Evolutionary conservation across 768 basidiomycete species (phyloP).

Genomic region (Dacryopinax primogenitus): DNA sequence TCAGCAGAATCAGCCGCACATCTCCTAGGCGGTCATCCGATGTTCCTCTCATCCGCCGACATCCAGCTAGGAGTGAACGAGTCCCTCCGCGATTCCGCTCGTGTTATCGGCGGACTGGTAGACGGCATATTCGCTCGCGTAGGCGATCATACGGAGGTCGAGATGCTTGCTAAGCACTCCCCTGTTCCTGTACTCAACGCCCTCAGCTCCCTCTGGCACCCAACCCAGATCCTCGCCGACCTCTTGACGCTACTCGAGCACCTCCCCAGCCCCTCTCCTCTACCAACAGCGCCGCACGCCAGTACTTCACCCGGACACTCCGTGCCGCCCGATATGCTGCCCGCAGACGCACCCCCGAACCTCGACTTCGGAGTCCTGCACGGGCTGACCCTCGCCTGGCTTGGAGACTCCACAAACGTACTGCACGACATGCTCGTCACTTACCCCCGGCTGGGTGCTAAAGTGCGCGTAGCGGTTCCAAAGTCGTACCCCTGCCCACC

Average conservation of each 20-base stretch:
- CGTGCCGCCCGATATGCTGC: slow-evolving; percentile 11
- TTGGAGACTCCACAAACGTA: slow-evolving; percentile 91
- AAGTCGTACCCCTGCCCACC: slow-evolving; percentile 50
- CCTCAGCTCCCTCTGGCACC: slow-evolving; percentile 90
- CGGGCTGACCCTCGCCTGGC: slow-evolving; percentile 80
- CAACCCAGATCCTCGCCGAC: slow-evolving; percentile 90
- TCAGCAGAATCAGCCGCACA: slow-evolving; percentile 70
- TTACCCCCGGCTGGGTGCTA: slow-evolving; percentile 80
- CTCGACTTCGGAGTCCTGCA: slow-evolving; percentile 32
- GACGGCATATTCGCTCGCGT: slow-evolving; percentile 96
- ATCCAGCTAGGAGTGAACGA: slow-evolving; percentile 97
- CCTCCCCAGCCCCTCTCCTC: slow-evolving; percentile 25
- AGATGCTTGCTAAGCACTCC: slow-evolving; percentile 81
- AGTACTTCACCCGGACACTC: background rate
- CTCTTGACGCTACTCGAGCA: slow-evolving; percentile 78
- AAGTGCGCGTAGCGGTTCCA: slow-evolving; percentile 74
- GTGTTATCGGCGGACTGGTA: slow-evolving; percentile 87
- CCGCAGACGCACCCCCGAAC: slow-evolving; percentile 29
- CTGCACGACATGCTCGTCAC: slow-evolving; percentile 96
- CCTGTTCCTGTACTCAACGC: slow-evolving; percentile 94
- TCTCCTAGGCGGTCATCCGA: slow-evolving; percentile 72
- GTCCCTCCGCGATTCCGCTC: slow-evolving; percentile 64
- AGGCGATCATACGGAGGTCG: slow-evolving; percentile 81
- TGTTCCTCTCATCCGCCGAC: slow-evolving; percentile 81
- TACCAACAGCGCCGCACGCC: slow-evolving; percentile 20